A percentile compares a stretch with the other conserved stretches of the same genome.
Conservation (phyloP, 2,329 filamentous ascomycete species). For the Fusarium sp. region DNA sequence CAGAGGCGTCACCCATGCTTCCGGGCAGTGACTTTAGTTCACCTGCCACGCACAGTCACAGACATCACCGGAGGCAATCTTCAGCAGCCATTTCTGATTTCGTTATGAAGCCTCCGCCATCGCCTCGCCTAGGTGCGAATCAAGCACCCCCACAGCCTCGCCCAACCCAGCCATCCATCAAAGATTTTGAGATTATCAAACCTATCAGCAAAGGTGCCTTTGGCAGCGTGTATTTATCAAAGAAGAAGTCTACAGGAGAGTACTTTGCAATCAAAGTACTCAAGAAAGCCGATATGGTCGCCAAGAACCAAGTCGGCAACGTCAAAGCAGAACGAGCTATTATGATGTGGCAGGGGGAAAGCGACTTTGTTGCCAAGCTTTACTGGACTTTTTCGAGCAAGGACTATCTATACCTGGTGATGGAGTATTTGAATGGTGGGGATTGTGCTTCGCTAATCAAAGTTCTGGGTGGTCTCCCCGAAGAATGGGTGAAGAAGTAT, state of each 20-base stretch:
- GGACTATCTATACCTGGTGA: conserved; percentile 96
- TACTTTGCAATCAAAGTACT: conserved; percentile 99
- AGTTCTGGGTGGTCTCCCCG: conserved; percentile 86
- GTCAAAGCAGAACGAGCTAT: conserved; percentile 98
- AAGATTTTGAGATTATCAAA: conserved; percentile 99
- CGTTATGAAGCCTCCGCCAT: conserved; percentile 74
- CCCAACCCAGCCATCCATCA: conserved; percentile 93
- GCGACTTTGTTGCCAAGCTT: conserved; percentile 97
- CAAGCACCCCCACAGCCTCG: conserved; percentile 83
- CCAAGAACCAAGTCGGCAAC: conserved; percentile 98
- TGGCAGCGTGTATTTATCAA: conserved; percentile 95
- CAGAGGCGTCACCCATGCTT: conserved; percentile 88
- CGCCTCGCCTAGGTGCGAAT: conserved; percentile 80
- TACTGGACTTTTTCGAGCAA: conserved; percentile 99
- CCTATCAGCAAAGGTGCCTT: conserved; percentile 99
- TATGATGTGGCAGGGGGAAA: conserved; percentile 99
- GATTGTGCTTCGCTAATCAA: conserved; percentile 98
- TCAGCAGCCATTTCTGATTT: conserved; percentile 83
- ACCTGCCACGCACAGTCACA: conserved; percentile 66
- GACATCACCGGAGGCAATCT: conserved; percentile 87
- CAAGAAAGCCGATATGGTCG: conserved; percentile 99
- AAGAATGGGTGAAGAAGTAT: conserved; percentile 99
- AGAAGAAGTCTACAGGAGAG: conserved; percentile 98
- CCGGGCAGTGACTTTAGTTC: conserved; percentile 83
- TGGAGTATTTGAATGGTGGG: conserved; percentile 98